A percentile compares a stretch with the other conserved stretches of the same genome.
Conservation (phyloP, 129 eudicot genomes). For the Kitagawia praeruptora region DNA sequence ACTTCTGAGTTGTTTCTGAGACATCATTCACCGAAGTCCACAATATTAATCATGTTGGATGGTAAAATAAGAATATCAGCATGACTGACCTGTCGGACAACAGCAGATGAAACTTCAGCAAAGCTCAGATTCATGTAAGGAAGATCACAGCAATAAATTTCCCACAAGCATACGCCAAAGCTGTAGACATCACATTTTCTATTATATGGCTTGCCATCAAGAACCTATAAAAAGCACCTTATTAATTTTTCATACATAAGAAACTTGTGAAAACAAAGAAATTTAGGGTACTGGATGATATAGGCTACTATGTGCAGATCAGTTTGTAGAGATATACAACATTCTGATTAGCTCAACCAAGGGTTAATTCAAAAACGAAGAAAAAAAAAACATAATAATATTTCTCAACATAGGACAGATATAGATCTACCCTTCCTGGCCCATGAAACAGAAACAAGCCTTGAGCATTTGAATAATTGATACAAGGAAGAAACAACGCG, state of each 20-base stretch:
- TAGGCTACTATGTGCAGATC: not conserved
- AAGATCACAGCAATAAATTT: conserved; percentile 86
- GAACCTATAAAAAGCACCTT: conserved; percentile 44
- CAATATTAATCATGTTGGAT: not conserved
- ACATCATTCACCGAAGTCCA: not conserved
- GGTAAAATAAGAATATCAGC: not conserved
- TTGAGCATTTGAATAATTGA: not conserved
- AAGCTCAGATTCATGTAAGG: conserved; percentile 71
- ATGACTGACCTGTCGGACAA: conserved; percentile 61
- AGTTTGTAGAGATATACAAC: not conserved
- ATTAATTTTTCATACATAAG: not conserved
- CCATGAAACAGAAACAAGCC: not conserved
- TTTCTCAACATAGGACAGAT: not conserved
- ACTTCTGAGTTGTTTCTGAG: not conserved
- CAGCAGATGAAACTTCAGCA: conserved; percentile 75
- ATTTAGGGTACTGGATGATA: not conserved
- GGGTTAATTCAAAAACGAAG: not conserved
- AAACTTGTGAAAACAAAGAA: not conserved
- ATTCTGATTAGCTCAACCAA: not conserved
- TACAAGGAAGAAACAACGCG: not conserved
- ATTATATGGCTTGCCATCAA: conserved; percentile 89
- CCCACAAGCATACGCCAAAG: conserved; percentile 95
- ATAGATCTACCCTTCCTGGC: not conserved
- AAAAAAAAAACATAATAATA: not conserved
- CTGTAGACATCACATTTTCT: conserved; percentile 87